phyloP scores from a whole-genome alignment of 139 green algal species.

The Tetraselmis striata region DNA sequence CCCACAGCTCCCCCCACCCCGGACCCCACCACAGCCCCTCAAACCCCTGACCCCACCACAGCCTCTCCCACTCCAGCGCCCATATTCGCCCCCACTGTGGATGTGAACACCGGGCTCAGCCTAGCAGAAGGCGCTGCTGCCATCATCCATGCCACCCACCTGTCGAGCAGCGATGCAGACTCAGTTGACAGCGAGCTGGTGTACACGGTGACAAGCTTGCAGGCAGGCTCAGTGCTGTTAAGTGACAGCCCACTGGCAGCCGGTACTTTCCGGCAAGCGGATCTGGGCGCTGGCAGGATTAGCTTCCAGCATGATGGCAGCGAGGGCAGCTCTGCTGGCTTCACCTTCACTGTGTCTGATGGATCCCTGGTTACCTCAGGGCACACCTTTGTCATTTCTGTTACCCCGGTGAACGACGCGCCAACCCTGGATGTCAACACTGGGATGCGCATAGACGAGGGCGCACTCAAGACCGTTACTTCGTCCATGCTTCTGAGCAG shows the following conservation, averaged over 20 bases:
- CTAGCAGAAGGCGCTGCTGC: not conserved
- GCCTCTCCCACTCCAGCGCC: not conserved
- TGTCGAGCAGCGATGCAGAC: not conserved
- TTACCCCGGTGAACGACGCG: not conserved
- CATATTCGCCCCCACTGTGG: not conserved
- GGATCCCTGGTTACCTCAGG: not conserved
- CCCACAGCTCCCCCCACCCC: not conserved
- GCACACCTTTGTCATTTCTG: not conserved
- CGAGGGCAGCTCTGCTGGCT: not conserved
- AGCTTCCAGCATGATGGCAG: not conserved
- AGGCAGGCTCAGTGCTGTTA: not conserved
- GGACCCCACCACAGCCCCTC: not conserved
- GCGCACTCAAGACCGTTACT: not conserved
- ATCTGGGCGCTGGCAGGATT: not conserved
- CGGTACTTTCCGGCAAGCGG: not conserved
- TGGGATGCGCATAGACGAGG: not conserved
- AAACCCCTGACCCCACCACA: not conserved
- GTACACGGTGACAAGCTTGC: not conserved
- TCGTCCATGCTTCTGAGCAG: not conserved
- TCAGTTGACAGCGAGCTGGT: not conserved
- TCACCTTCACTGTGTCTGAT: not conserved
- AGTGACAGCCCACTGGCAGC: not conserved
- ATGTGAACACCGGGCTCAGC: not conserved
- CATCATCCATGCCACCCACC: not conserved
- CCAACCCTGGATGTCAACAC: not conserved